Conservation (phyloP, 2,329 filamentous ascomycete genomes). For the Colletotrichum sp. region DNA sequence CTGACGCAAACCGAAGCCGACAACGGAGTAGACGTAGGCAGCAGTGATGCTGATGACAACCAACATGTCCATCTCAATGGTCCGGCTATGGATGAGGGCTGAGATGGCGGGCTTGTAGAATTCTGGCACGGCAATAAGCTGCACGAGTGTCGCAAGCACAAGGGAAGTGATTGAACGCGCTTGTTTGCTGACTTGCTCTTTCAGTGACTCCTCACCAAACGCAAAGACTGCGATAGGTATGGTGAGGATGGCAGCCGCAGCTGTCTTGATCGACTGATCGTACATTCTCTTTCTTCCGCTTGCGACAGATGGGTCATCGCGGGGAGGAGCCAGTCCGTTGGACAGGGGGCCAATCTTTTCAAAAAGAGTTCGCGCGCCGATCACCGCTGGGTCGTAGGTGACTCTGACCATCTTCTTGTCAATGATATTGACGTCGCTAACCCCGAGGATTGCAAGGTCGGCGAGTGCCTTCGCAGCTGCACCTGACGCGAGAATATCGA, state of each 20-base stretch:
- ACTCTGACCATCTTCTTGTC: conserved; percentile 36
- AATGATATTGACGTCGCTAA: conserved; percentile 28
- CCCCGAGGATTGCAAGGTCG: conserved; percentile 25
- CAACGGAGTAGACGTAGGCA: conserved; percentile 55
- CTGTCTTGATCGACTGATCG: conserved; percentile 36
- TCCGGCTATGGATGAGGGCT: conserved; percentile 46
- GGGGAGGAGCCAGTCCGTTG: conserved; percentile 33
- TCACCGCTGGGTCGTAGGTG: conserved; percentile 35
- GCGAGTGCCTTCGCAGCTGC: conserved; percentile 24
- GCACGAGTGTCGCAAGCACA: conserved; percentile 54
- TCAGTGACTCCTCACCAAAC: conserved; percentile 29
- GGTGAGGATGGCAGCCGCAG: conserved; percentile 32
- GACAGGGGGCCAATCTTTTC: conserved; percentile 18
- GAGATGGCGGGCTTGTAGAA: conserved; percentile 56
- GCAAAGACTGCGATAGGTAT: conserved; percentile 37
- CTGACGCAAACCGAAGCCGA: conserved; percentile 41
- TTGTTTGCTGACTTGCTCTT: conserved; percentile 21
- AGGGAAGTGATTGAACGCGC: conserved; percentile 38
- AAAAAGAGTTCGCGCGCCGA: conserved; percentile 36
- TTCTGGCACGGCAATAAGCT: conserved; percentile 50
- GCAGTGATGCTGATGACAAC: conserved; percentile 59
- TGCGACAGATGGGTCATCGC: conserved; percentile 35
- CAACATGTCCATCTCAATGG: conserved; percentile 62
- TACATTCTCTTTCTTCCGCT: conserved; percentile 33
- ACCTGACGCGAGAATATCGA: conserved; percentile 31